These are phyloP conservation scores for Colletotrichum musicola DNA, from an alignment of 2,329 filamentous ascomycete genomes.

Conservation along the genomic window DNA sequence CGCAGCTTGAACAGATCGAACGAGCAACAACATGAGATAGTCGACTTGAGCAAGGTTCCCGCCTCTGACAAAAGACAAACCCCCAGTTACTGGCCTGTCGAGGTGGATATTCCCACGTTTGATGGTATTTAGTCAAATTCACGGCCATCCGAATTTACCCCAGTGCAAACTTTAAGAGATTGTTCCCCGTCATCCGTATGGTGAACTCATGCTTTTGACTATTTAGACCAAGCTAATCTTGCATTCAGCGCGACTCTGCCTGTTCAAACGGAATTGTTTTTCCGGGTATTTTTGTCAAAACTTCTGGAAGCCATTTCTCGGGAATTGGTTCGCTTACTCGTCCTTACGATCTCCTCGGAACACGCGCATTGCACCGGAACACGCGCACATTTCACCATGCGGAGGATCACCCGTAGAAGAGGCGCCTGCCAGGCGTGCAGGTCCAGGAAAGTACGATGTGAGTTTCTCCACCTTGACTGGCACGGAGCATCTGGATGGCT, in stretches of 20 bases:
- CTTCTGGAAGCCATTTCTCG: not conserved
- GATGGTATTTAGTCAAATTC: slow-evolving; percentile 3
- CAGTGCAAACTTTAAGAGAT: not conserved
- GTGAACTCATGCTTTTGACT: not conserved
- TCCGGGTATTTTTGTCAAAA: not conserved
- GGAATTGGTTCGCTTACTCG: no score
- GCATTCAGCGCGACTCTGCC: not conserved
- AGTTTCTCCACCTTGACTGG: not conserved
- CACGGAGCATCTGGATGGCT: not conserved
- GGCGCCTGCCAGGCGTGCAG: slow-evolving; percentile 33
- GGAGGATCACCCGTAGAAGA: slow-evolving; percentile 33
- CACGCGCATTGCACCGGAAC: not conserved
- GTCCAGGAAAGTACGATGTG: slow-evolving; percentile 34
- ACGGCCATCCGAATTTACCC: not conserved
- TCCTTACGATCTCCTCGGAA: no score
- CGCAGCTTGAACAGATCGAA: no score
- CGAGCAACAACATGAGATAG: no score
- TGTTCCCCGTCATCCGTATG: not conserved
- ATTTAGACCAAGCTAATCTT: slow-evolving; percentile 20
- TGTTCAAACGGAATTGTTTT: not conserved
- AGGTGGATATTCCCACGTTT: not conserved
- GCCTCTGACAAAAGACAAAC: not conserved
- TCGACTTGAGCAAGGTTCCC: not conserved
- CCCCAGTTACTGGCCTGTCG: not conserved
- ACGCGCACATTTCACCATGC: slow-evolving; percentile 5